Evolutionary conservation across 257 asterid species (phyloP), one percentile per base, ranked within the genome.

Genomic region (Capsicum chinense): DNA sequence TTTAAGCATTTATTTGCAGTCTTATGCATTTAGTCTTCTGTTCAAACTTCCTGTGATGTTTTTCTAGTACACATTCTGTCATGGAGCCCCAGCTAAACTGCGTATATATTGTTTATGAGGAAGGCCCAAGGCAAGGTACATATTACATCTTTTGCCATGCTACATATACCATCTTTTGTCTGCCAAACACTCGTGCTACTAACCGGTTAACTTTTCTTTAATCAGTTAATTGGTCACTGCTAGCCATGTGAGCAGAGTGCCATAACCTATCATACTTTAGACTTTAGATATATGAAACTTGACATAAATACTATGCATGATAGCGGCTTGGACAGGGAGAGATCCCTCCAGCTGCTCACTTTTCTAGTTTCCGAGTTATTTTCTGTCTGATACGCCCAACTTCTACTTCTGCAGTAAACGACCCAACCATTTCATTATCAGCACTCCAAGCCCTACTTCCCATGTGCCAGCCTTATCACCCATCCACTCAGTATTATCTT

Each of bases 91-190:
- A 48, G 80, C 80, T 19, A 73, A 59, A 73, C 60, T 73, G 44
- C 1, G 3, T 47, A 2, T 19, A 71, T n/a, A 21, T 19, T 73
- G 80, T 19, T 50, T 73, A 76, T 76, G 63, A 52, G 81, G 52
- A 73, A 52, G 63, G 81, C 26, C 13, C 21, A 50, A 52, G 21
- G 62, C 63, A 52, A 52, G 57, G 56, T 70, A 70, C 79, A 44
- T 9, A 70, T 4, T 44, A n/a, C 37, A 44, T 39, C 9, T 39
- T 39, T 69, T 69, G 7, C 54, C 54, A 69, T 70, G 81, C 48
- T 50, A 76, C 81, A 26, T 52, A 52, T 76, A 6, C 26, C 81
- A 76, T 76, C 81, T 52, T 76, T 76, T 76, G 15, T 76, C 81
- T 52, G 13, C 10, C 47, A 52, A 52, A 52, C 26, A 76, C 81